Percentiles rank a stretch among this genome's conserved stretches.
These are phyloP conservation scores for Helotiales sp. DNA, from an alignment of 2,329 filamentous ascomycete genomes.

Conservation along the genomic window DNA sequence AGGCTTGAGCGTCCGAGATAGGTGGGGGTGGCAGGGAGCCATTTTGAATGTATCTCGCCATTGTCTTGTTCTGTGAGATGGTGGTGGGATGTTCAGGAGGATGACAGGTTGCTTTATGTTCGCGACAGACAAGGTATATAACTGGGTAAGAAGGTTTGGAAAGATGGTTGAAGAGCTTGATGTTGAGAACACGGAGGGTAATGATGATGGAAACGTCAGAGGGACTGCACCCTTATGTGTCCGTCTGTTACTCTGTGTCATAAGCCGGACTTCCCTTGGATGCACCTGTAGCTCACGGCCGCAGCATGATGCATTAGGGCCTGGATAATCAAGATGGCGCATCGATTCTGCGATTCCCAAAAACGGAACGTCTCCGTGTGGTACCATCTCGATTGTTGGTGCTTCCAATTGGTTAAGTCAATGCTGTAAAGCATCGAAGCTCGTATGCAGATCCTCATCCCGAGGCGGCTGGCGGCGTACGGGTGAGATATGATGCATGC, in stretches of 20 bases:
- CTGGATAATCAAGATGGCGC: conserved; percentile 3
- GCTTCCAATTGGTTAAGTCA: conserved; percentile 6
- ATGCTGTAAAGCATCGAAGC: conserved; percentile 15
- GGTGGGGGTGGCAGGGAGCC: neutral
- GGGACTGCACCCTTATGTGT: too few relatives aligned
- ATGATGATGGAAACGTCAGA: neutral
- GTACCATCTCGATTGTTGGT: conserved; percentile 1
- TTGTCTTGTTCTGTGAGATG: conserved; percentile 1
- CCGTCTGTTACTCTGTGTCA: too few relatives aligned
- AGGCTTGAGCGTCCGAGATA: conserved; percentile 4
- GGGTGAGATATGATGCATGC: conserved; percentile 14
- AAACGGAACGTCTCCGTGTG: neutral
- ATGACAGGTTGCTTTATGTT: too few relatives aligned
- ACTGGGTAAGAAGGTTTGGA: too few relatives aligned
- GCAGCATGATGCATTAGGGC: conserved; percentile 12
- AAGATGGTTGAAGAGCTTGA: too few relatives aligned
- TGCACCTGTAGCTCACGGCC: neutral
- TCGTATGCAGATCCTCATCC: conserved; percentile 17
- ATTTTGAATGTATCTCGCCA: conserved; percentile 40
- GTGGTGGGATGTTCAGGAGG: neutral
- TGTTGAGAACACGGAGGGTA: too few relatives aligned
- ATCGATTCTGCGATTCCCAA: neutral
- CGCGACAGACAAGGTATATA: too few relatives aligned
- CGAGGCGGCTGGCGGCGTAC: conserved; percentile 16
- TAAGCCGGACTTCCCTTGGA: too few relatives aligned